phyloP scores from a whole-genome alignment of 1,139 yeast species.

The Blastobotrys capitulatus region DNA sequence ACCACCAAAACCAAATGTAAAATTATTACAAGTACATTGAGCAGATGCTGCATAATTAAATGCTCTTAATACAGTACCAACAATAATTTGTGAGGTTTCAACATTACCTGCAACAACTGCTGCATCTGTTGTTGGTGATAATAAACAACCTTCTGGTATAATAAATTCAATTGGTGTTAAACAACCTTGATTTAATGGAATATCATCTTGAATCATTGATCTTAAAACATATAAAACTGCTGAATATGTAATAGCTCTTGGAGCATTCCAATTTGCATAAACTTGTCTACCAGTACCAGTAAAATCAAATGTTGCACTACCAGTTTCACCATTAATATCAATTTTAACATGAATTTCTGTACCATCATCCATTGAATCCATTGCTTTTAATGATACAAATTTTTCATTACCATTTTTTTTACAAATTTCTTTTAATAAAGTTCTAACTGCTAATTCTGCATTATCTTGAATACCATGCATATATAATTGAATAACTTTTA shows the following conservation, averaged over 20 bases:
- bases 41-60: constrained; percentile 75
- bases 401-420: constrained; percentile 24
- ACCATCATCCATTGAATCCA: constrained; percentile 60
- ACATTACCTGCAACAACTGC: constrained; percentile 90
- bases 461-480: constrained; percentile 58
- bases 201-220: constrained; percentile 67
- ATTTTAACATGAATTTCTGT: constrained; percentile 45
- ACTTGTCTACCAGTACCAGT: constrained; percentile 56
- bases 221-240: constrained; percentile 75
- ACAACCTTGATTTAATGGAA: constrained; percentile 84
- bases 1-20: constrained; percentile 57
- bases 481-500: constrained; percentile 48
- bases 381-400: constrained; percentile 37
- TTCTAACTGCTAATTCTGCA: constrained; percentile 52
- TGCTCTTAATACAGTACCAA: constrained; percentile 72
- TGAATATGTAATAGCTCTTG: constrained; percentile 71
- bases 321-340: constrained; percentile 40
- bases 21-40: constrained; percentile 70
- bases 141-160: constrained; percentile 64
- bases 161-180: constrained; percentile 59
- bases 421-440: constrained; percentile 37
- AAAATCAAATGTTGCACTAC: constrained; percentile 53
- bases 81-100: constrained; percentile 79
- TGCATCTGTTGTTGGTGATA: constrained; percentile 68
- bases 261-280: constrained; percentile 60